Conservation (phyloP, 176 grass and related monocot genomes). For the Elymus sibiricus region DNA sequence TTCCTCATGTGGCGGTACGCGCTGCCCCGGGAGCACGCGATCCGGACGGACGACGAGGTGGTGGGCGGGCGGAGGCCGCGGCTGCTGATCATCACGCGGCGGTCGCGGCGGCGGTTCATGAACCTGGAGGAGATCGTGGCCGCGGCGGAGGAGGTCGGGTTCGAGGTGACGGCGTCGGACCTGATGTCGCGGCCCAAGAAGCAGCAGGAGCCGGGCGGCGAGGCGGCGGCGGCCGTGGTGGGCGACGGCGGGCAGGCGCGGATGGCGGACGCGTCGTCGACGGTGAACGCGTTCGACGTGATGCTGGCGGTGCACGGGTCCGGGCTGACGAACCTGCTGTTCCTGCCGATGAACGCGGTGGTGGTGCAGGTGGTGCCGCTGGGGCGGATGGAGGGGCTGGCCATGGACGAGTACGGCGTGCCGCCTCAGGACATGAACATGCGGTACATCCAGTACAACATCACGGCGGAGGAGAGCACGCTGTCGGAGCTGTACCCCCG, state of each 20-base stretch:
- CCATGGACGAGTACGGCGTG: constrained; percentile 68
- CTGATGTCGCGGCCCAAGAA: background rate
- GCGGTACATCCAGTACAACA: constrained; percentile 84
- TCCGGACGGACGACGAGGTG: constrained; percentile 30
- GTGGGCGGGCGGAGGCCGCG: background rate
- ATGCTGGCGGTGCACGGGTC: constrained; percentile 85
- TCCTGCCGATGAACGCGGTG: constrained; percentile 75
- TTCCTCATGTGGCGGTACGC: constrained; percentile 59
- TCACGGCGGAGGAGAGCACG: constrained; percentile 69
- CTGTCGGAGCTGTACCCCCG: constrained; percentile 56
- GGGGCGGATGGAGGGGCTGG: constrained; percentile 53
- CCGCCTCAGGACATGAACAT: constrained; percentile 79
- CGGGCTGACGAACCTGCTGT: constrained; percentile 73
- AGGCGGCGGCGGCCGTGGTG: background rate
- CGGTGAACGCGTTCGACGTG: constrained; percentile 67
- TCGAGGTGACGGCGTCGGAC: constrained; percentile 56
- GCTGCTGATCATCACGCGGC: constrained; percentile 47
- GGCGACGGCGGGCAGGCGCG: background rate
- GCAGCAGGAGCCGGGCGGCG: background rate
- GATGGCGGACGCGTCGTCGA: constrained; percentile 21
- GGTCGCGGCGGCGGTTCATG: constrained; percentile 42
- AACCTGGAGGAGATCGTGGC: constrained; percentile 53
- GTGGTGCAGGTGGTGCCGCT: constrained; percentile 82
- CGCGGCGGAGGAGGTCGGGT: constrained; percentile 53
- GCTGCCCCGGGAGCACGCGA: constrained; percentile 46